A percentile compares a stretch with the other conserved stretches of the same genome.
These are phyloP conservation scores for Lepidium sativum DNA, from an alignment of 345 rosid species.

Conservation along the genomic window DNA sequence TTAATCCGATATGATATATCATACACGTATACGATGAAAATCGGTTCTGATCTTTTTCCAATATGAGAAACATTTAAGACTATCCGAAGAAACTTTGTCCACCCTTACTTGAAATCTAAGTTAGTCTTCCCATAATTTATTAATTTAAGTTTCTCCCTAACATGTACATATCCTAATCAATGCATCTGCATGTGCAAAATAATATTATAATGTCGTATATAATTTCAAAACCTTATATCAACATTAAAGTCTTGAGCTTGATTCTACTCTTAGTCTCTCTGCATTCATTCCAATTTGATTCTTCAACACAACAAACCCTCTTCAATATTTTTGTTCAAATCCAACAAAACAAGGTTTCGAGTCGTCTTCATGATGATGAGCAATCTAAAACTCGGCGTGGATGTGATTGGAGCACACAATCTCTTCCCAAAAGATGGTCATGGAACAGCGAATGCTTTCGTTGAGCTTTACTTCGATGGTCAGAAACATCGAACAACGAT, in stretches of 20 bases:
- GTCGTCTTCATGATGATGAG: constrained; percentile 34
- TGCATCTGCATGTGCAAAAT: constrained; percentile 16
- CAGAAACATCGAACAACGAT: constrained; percentile 77
- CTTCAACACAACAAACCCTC: not conserved
- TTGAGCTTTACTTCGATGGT: constrained; percentile 85
- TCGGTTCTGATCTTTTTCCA: constrained; percentile 16
- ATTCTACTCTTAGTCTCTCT: constrained; percentile 7
- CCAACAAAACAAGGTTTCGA: constrained; percentile 6
- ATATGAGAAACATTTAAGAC: constrained; percentile 23
- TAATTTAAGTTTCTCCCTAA: constrained; percentile 5
- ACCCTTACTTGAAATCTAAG: constrained; percentile 27
- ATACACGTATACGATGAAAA: not conserved
- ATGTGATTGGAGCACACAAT: constrained; percentile 82
- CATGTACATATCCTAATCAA: constrained; percentile 1
- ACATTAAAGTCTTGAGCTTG: constrained; percentile 3
- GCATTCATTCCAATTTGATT: constrained; percentile 28
- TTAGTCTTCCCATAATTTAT: constrained; percentile 1
- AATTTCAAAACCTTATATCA: not conserved
- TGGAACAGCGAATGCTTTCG: constrained; percentile 79
- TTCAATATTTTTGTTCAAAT: not conserved
- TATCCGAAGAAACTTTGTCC: constrained; percentile 21
- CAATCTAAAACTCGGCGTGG: constrained; percentile 82
- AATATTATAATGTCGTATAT: constrained; percentile 6
- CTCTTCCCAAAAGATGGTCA: constrained; percentile 90
- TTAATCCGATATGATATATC: not conserved